Base-by-base conservation (phyloP, 108 stramenopile species). In the Cyclotella distinguenda region DNA sequence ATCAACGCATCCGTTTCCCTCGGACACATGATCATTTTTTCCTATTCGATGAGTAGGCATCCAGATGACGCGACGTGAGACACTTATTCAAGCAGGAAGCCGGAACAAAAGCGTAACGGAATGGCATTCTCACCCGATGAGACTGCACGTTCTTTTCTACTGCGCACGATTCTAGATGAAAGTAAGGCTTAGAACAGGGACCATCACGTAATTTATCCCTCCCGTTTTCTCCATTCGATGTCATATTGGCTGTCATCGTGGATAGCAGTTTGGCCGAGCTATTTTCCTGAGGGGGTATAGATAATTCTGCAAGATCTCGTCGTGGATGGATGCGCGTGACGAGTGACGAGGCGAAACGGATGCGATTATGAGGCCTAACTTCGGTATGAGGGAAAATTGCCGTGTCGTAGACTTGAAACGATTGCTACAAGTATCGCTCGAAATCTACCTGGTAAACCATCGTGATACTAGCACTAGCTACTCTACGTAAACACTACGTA, bases 161-260 rank as follows among this genome's bases (percentile, higher is more conserved):
- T 7, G 70, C 70, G 42, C 70, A 72, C 34, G 45, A 36, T 39
- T 72, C 70, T 53, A 72, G 55, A 28, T 72, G 54, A 30, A 57
- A n/a, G 13, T 72, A 72, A 33, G 18, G 49, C 50, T 60, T 47
- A 3, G 70, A 52, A 18, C 70, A 72, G 9, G 70, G 70, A 0
- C 70, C 70, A 47, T 72, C 31, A 30, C 59, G 52, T 27, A 72
- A 30, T 64, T 72, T 72, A 53, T 70, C 52, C 26, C 38, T 55
- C 21, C 15, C 32, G 1, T 35, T 35, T 7, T 50, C 47, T 47
- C 39, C 19, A 16, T 30, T 56, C n/a, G n/a, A n/a, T n/a, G n/a
- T n/a, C n/a, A n/a, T n/a, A n/a, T n/a, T n/a, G n/a, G n/a, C n/a
- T n/a, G 53, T 49, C 60, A 23, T n/a, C 32, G 34, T 15, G 26